These are phyloP conservation scores for Plenodomus biglobosus DNA, from an alignment of 2,329 filamentous ascomycete genomes.

Conservation along the genomic window DNA sequence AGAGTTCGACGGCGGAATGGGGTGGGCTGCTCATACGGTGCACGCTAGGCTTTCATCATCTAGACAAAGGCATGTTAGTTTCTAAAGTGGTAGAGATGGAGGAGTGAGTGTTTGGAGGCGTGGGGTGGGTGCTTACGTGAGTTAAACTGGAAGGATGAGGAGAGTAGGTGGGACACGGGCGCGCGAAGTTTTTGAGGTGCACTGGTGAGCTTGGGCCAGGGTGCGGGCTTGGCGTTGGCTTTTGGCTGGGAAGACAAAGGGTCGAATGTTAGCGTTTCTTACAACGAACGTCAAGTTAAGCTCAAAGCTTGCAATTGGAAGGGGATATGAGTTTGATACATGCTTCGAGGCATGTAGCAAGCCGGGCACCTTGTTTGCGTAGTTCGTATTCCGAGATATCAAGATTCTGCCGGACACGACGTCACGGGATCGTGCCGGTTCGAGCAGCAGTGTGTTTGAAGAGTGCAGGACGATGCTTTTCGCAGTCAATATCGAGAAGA, in stretches of 20 bases:
- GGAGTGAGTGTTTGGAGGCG: neutral
- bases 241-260: neutral
- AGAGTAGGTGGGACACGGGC: conserved; percentile 42
- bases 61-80: conserved; percentile 42
- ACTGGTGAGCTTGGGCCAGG: conserved; percentile 23
- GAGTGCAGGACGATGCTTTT: conserved; percentile 17
- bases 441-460: conserved; percentile 9
- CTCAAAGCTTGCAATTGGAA: neutral
- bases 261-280: neutral
- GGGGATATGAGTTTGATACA: conserved; percentile 27
- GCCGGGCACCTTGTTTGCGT: conserved; percentile 21
- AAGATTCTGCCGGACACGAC: conserved; percentile 30
- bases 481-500: conserved; percentile 3
- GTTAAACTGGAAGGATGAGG: conserved; percentile 99
- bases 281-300: neutral
- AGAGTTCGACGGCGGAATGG: conserved; percentile 74
- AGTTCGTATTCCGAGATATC: conserved; percentile 41
- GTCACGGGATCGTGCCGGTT: conserved; percentile 32
- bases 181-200: conserved; percentile 41
- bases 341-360: conserved; percentile 17
- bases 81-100: conserved; percentile 28
- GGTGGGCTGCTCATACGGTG: conserved; percentile 79
- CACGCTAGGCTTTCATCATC: conserved; percentile 99
- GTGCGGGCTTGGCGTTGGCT: conserved; percentile 19
- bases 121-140: conserved; percentile 67